Conservation (phyloP, 805 yeast species). For the Candida michaelii region DNA sequence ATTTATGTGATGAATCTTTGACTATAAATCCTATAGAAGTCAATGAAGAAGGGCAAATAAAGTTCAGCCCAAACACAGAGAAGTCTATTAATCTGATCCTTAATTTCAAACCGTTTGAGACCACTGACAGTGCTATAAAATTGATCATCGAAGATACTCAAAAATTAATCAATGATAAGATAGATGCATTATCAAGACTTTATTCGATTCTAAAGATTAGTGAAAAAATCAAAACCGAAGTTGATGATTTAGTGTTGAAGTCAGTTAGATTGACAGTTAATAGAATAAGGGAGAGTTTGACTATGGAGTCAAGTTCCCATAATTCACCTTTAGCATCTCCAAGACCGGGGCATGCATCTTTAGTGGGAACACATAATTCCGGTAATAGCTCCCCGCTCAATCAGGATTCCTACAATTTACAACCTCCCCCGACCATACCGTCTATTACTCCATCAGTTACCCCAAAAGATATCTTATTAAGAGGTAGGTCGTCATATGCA, state of each 20-base stretch:
- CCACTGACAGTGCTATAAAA: slow-evolving; percentile 65
- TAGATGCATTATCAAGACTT: slow-evolving; percentile 67
- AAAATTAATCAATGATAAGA: slow-evolving; percentile 56
- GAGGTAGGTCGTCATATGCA: slow-evolving; percentile 20
- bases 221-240: slow-evolving; percentile 74
- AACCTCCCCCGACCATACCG: slow-evolving; percentile 14
- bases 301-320: neutral
- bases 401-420: slow-evolving; percentile 7
- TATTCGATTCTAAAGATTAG: slow-evolving; percentile 75
- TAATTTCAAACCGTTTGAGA: slow-evolving; percentile 46
- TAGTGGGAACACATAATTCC: neutral
- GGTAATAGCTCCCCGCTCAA: slow-evolving; percentile 1
- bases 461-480: slow-evolving; percentile 43
- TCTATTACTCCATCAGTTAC: slow-evolving; percentile 39
- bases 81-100: slow-evolving; percentile 50
- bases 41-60: slow-evolving; percentile 29
- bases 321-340: slow-evolving; percentile 22
- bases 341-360: neutral
- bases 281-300: slow-evolving; percentile 43
- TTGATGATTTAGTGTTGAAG: slow-evolving; percentile 63
- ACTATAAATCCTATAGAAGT: slow-evolving; percentile 56
- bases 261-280: slow-evolving; percentile 64
- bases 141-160: slow-evolving; percentile 68
- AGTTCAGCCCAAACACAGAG: slow-evolving; percentile 60
- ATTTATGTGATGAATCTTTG: slow-evolving; percentile 73